These are phyloP conservation scores for Hericium rajendrae DNA, from an alignment of 768 basidiomycete species.

Conservation along the genomic window DNA sequence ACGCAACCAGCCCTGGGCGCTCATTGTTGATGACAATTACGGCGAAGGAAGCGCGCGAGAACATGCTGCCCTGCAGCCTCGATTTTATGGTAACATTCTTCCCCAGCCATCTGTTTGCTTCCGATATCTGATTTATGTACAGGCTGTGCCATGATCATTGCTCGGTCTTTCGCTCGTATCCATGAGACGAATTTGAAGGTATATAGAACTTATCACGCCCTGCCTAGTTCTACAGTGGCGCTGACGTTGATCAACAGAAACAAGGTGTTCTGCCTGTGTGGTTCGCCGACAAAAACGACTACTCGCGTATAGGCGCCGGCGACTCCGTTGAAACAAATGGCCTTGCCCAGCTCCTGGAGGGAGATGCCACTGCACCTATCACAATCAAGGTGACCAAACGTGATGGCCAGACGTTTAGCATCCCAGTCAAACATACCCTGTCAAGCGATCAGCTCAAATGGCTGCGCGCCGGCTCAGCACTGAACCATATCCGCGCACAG, in stretches of 20 bases:
- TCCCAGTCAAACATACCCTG: slow-evolving; percentile 82
- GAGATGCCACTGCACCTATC: slow-evolving; percentile 33
- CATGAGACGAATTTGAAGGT: slow-evolving; percentile 96
- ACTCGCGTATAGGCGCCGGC: slow-evolving; percentile 71
- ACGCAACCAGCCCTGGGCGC: slow-evolving; percentile 79
- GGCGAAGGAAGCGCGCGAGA: slow-evolving; percentile 97
- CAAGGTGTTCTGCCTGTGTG: slow-evolving; percentile 97
- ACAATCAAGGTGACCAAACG: slow-evolving; percentile 56
- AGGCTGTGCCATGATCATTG: slow-evolving; percentile 84
- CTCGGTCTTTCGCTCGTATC: slow-evolving; percentile 93
- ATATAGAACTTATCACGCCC: neutral
- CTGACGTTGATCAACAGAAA: slow-evolving; percentile 46
- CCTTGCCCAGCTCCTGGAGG: slow-evolving; percentile 53
- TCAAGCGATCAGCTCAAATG: slow-evolving; percentile 84
- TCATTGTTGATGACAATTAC: slow-evolving; percentile 94
- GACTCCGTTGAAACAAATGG: slow-evolving; percentile 80
- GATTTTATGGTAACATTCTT: slow-evolving; percentile 65
- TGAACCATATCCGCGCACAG: slow-evolving; percentile 77
- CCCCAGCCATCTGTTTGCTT: too few species aligned
- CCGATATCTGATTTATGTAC: neutral
- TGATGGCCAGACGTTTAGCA: slow-evolving; percentile 52
- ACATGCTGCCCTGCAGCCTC: slow-evolving; percentile 93
- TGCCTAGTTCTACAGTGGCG: neutral
- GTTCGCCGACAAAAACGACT: slow-evolving; percentile 82
- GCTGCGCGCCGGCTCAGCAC: slow-evolving; percentile 79